These are phyloP conservation scores for Oenanthe javanica DNA, from an alignment of 140 eudicot species.

Conservation along the genomic window DNA sequence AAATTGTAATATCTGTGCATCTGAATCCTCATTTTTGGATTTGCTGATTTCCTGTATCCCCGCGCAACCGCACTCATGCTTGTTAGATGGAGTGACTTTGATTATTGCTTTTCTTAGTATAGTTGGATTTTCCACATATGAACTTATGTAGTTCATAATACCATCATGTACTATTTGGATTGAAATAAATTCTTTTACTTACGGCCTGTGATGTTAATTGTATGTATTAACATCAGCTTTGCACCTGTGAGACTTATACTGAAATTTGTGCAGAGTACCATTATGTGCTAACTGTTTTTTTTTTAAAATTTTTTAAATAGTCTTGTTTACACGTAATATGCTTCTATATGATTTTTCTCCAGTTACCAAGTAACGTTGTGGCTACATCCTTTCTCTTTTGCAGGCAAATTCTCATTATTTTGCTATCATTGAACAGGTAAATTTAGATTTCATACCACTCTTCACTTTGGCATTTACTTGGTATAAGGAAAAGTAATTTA, in stretches of 20 bases:
- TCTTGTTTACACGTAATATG: not conserved
- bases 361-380: conserved; percentile 14
- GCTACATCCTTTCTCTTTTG: conserved; percentile 19
- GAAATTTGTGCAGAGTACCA: not conserved
- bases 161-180: not conserved
- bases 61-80: no score
- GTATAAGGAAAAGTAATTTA: not conserved
- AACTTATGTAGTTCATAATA: not conserved
- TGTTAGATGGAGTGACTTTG: not conserved
- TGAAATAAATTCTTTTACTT: not conserved
- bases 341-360: not conserved
- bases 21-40: no score
- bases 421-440: conserved; percentile 97
- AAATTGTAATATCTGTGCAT: no score
- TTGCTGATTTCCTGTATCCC: no score
- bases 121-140: not conserved
- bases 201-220: not conserved
- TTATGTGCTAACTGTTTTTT: not conserved
- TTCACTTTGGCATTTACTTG: not conserved
- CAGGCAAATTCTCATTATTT: conserved; percentile 99
- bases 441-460: not conserved
- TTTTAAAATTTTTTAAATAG: not conserved
- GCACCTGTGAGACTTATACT: not conserved
- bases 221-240: not conserved
- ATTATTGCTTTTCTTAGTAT: not conserved